Evolutionary conservation across 345 rosid genomes (phyloP).

Genomic region (Arabis alpina): DNA sequence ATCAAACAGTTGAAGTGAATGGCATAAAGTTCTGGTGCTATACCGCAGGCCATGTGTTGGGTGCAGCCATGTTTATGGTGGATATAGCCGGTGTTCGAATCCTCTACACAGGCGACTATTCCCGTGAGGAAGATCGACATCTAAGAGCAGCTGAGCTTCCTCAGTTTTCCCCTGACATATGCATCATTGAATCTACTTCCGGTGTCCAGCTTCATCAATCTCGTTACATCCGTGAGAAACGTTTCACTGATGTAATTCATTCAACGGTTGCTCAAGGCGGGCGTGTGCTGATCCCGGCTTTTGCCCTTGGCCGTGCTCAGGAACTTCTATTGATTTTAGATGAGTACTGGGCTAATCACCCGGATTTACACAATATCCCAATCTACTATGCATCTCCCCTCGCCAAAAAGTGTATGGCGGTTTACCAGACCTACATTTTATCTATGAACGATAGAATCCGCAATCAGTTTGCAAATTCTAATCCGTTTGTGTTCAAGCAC

Average conservation of each 20-base stretch:
- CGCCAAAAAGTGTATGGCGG: slow-evolving; percentile 95
- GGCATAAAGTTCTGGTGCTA: slow-evolving; percentile 98
- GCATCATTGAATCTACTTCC: slow-evolving; percentile 91
- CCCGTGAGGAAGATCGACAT: slow-evolving; percentile 95
- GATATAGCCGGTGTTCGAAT: slow-evolving; percentile 92
- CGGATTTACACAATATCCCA: slow-evolving; percentile 86
- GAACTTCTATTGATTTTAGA: slow-evolving; percentile 85
- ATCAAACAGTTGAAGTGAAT: slow-evolving; percentile 87
- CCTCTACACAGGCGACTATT: slow-evolving; percentile 94
- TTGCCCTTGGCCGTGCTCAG: slow-evolving; percentile 83
- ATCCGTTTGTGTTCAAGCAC: slow-evolving; percentile 93
- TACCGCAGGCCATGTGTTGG: slow-evolving; percentile 98
- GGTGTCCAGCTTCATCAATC: slow-evolving; percentile 98
- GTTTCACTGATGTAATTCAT: slow-evolving; percentile 91
- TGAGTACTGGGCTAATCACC: slow-evolving; percentile 90
- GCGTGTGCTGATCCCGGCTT: slow-evolving; percentile 84
- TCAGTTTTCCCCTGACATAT: slow-evolving; percentile 94
- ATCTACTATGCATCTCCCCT: slow-evolving; percentile 96
- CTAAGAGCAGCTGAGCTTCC: slow-evolving; percentile 96
- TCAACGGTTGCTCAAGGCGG: slow-evolving; percentile 89
- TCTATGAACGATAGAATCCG: slow-evolving; percentile 96
- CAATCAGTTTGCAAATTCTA: slow-evolving; percentile 87
- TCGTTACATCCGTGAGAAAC: slow-evolving; percentile 85
- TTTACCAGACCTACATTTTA: slow-evolving; percentile 91
- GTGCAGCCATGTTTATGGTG: slow-evolving; percentile 99